Evolutionary conservation across 768 basidiomycete genomes (phyloP).

Genomic region (Royoungia palumana): DNA sequence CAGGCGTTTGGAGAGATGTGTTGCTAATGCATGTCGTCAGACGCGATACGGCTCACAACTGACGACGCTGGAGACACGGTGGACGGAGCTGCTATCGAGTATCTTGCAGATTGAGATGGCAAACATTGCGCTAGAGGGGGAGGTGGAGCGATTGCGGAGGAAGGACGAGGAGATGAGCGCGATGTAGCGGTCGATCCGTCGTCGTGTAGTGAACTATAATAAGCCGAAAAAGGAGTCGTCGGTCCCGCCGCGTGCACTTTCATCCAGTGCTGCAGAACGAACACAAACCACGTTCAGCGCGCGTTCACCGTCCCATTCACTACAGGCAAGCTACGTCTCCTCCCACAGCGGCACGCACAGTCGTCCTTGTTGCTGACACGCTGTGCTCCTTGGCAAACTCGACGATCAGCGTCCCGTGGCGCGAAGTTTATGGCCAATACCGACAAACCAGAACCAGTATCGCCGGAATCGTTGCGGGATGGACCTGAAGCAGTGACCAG

Average conservation of each 20-base stretch:
- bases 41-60: conserved; percentile 77
- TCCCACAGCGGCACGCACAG: no score
- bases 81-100: conserved; percentile 89
- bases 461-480: conserved; percentile 40
- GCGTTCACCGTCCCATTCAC: background rate
- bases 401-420: conserved; percentile 54
- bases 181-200: conserved; percentile 10
- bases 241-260: no score
- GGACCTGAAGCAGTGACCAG: background rate
- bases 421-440: conserved; percentile 81
- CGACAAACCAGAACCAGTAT: conserved; percentile 46
- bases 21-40: conserved; percentile 36
- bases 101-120: conserved; percentile 96
- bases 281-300: conserved; percentile 6
- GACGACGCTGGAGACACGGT: conserved; percentile 76
- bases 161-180: conserved; percentile 61
- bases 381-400: background rate
- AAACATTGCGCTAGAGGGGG: conserved; percentile 81
- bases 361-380: conserved; percentile 4
- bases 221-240: conserved; percentile 26
- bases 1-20: background rate
- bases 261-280: no score
- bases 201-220: background rate
- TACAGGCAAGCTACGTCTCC: conserved; percentile 9
- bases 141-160: conserved; percentile 60